Percentiles rank a stretch among this genome's conserved stretches.
phyloP scores from a whole-genome alignment of 2,329 filamentous ascomycete species.

The Calonectria ilicicola region DNA sequence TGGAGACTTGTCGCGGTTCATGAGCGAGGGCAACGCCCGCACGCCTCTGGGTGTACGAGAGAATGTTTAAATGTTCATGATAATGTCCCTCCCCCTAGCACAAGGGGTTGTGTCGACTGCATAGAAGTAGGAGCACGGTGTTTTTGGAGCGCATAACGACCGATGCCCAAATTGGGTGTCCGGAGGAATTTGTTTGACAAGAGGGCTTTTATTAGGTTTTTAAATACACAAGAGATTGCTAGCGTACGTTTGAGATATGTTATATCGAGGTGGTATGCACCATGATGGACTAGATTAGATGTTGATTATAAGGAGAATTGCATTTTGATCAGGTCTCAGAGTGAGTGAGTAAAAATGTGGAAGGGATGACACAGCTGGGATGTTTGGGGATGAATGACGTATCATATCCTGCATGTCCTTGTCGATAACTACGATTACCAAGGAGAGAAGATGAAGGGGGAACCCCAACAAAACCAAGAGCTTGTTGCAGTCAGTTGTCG shows the following conservation, averaged over 20 bases:
- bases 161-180: constrained; percentile 22
- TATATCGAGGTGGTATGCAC: neutral
- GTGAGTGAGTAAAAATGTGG: too few species aligned
- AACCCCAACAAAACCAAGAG: too few species aligned
- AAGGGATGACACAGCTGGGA: too few species aligned
- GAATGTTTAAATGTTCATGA: constrained; percentile 48
- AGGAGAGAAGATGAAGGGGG: too few species aligned
- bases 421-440: too few species aligned
- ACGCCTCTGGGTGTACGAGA: constrained; percentile 59
- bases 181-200: constrained; percentile 28
- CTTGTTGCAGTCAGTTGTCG: too few species aligned
- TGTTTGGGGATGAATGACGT: too few species aligned
- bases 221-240: constrained; percentile 2
- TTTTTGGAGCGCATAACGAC: constrained; percentile 41
- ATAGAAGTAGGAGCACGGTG: constrained; percentile 44
- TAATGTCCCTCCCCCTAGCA: neutral
- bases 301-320: neutral
- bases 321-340: too few species aligned
- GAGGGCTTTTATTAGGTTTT: constrained; percentile 3
- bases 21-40: constrained; percentile 71
- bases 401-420: too few species aligned
- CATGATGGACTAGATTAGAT: neutral
- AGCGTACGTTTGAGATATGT: neutral
- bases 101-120: constrained; percentile 20
- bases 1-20: constrained; percentile 79